Conservation (phyloP, 768 basidiomycete species). For the Tylopilus plumbeoviolaceoides region DNA sequence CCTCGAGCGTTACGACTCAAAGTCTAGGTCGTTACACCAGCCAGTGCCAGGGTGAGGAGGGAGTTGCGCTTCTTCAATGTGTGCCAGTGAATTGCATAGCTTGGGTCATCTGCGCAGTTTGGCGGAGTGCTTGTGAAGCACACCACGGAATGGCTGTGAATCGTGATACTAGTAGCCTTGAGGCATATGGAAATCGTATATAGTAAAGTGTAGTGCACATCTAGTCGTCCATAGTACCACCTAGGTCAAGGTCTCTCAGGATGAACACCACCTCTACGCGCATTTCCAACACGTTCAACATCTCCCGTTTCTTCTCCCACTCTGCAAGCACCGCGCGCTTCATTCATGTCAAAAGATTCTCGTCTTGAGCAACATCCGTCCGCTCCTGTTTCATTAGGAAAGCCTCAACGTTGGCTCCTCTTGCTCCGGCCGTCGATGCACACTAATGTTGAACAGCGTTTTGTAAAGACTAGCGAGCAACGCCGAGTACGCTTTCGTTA, state of each 20-base stretch:
- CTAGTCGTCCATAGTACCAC: conserved; percentile 47
- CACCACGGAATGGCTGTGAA: conserved; percentile 6
- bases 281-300: conserved; percentile 74
- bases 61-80: conserved; percentile 13
- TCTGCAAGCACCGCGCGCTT: conserved; percentile 73
- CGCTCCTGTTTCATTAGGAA: conserved; percentile 80
- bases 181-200: not conserved
- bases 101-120: not conserved
- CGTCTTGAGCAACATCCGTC: conserved; percentile 79
- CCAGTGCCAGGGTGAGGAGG: conserved; percentile 30
- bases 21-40: too few relatives aligned
- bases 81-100: conserved; percentile 16
- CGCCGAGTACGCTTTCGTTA: conserved; percentile 73
- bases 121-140: not conserved
- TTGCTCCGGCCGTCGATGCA: conserved; percentile 68
- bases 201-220: not conserved
- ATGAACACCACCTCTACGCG: too few relatives aligned
- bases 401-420: conserved; percentile 62
- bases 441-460: conserved; percentile 80
- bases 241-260: too few relatives aligned
- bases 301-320: conserved; percentile 72
- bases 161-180: too few relatives aligned
- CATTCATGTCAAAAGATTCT: conserved; percentile 60
- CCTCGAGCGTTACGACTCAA: too few relatives aligned
- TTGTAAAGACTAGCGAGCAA: conserved; percentile 82